Conservation (phyloP, 192 early-diverging fungal genomes). For the Coemansia javaensis region DNA sequence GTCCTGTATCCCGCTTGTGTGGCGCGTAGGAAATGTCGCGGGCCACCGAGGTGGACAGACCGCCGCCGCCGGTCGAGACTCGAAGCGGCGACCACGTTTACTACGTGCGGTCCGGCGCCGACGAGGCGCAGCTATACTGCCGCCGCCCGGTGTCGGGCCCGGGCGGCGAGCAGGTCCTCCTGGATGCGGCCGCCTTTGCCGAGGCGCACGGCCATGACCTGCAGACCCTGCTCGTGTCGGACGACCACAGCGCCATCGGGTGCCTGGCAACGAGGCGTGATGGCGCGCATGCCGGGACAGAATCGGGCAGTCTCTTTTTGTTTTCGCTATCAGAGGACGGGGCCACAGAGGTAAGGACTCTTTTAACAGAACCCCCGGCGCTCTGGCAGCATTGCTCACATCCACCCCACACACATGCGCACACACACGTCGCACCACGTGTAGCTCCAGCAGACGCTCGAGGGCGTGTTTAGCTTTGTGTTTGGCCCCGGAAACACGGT, state of each 20-base stretch:
- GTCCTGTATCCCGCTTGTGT: too few relatives aligned
- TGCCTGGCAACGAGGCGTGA: constrained; percentile 14
- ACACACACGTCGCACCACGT: background rate
- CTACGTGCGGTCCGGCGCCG: constrained; percentile 6
- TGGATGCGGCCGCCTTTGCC: constrained; percentile 18
- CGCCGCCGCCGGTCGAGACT: constrained; percentile 44
- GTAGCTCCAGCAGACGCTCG: constrained; percentile 45
- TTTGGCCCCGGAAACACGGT: constrained; percentile 54
- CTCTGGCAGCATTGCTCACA: too few relatives aligned
- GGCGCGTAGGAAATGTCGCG: constrained; percentile 18
- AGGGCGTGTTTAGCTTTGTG: constrained; percentile 59
- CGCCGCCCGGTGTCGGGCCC: constrained; percentile 4
- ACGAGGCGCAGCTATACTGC: constrained; percentile 25
- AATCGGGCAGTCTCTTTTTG: constrained; percentile 28
- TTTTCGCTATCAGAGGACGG: constrained; percentile 12
- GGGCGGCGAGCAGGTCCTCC: constrained; percentile 22
- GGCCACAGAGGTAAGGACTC: constrained; percentile 11
- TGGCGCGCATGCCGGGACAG: constrained; percentile 6
- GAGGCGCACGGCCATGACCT: constrained; percentile 11
- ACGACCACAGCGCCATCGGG: constrained; percentile 26
- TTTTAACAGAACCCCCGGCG: too few relatives aligned
- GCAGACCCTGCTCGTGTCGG: constrained; percentile 35
- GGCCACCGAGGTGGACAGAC: constrained; percentile 29
- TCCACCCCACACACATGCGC: too few relatives aligned
- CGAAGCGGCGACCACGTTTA: constrained; percentile 32